Percentiles rank a stretch among this genome's conserved stretches.
Evolutionary conservation across 2,329 filamentous ascomycete genomes (phyloP).

Genomic region (Fusarium sororula): DNA sequence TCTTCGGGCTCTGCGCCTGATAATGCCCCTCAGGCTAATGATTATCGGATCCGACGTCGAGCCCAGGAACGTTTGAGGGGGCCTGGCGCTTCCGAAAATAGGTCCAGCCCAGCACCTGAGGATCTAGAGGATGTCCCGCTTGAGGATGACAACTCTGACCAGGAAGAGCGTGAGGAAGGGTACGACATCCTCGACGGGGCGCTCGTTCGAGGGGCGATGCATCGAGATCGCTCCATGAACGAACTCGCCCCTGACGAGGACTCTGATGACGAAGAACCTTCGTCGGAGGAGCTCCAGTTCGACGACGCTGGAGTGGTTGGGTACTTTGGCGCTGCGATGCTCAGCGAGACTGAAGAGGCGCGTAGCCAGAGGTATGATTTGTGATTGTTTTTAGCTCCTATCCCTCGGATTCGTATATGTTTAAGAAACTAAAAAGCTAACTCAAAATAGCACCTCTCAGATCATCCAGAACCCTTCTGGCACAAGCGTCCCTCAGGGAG

Average conservation of each 20-base stretch:
- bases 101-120: neutral
- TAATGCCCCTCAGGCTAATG: neutral
- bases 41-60: neutral
- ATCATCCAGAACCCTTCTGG: neutral
- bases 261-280: neutral
- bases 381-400: slow-evolving; percentile 4
- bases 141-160: neutral
- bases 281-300: neutral
- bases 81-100: neutral
- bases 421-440: neutral
- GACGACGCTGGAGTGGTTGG: neutral
- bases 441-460: neutral
- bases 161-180: neutral
- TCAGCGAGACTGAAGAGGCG: neutral
- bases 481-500: neutral
- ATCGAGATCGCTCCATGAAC: neutral
- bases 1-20: neutral
- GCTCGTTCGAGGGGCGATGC: neutral
- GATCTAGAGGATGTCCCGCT: neutral
- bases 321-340: neutral
- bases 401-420: neutral
- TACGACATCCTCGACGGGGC: neutral
- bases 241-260: neutral
- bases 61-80: neutral
- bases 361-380: neutral